Evolutionary conservation across 1,139 yeast genomes (phyloP).

Genomic region (Pichia sorboxylosa): DNA sequence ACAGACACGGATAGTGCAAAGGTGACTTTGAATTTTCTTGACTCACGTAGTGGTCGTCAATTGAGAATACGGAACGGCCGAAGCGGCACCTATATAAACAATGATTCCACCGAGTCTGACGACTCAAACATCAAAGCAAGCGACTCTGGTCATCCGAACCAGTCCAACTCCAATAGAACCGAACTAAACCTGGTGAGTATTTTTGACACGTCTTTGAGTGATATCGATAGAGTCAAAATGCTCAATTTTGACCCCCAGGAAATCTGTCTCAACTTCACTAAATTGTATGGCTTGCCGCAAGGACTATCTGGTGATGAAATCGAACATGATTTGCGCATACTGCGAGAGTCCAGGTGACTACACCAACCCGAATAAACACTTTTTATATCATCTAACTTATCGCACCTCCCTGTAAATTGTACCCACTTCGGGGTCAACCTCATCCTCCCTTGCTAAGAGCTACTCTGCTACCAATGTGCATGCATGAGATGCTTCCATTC

Average conservation of each 20-base stretch:
- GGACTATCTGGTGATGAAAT: constrained; percentile 21
- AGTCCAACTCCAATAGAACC: background rate
- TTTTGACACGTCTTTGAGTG: constrained; percentile 8
- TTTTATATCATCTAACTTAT: too few relatives aligned
- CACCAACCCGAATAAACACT: too few relatives aligned
- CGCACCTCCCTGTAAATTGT: background rate
- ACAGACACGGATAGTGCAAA: background rate
- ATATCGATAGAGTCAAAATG: constrained; percentile 11
- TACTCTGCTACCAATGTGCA: too few relatives aligned
- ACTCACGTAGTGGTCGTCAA: background rate
- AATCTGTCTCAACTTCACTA: constrained; percentile 17
- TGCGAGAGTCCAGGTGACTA: too few relatives aligned
- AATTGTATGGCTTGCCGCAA: constrained; percentile 22
- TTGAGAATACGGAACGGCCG: background rate
- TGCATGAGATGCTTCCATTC: too few relatives aligned
- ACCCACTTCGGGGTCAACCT: too few relatives aligned
- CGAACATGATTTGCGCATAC: constrained; percentile 22
- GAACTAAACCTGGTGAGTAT: constrained; percentile 10
- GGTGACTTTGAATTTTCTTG: background rate
- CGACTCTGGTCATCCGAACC: background rate
- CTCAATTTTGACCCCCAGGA: constrained; percentile 9
- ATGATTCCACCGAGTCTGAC: constrained; percentile 1
- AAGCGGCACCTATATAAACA: background rate
- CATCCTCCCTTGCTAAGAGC: too few relatives aligned
- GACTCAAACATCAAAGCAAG: background rate